phyloP scores from a whole-genome alignment of 2,329 filamentous ascomycete genomes.

The Escovopsis sp. region DNA sequence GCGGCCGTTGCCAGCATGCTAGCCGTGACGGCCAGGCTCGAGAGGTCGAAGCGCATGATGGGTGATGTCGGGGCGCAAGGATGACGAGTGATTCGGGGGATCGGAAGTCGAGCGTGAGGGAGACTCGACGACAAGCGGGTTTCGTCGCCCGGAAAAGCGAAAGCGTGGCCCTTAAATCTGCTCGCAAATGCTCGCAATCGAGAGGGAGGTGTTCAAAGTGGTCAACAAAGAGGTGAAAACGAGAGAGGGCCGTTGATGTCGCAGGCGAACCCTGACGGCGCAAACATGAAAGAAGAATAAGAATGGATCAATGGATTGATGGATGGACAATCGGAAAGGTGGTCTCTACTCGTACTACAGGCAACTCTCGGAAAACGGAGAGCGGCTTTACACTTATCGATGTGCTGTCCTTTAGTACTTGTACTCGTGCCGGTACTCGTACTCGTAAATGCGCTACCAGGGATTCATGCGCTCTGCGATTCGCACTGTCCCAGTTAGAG shows the following conservation, averaged over 20 bases:
- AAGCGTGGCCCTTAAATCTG: too few relatives aligned
- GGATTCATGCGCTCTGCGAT: too few relatives aligned
- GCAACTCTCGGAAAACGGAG: not conserved
- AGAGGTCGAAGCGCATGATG: conserved; percentile 39
- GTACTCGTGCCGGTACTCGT: too few relatives aligned
- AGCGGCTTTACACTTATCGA: not conserved
- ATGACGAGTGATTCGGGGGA: not conserved
- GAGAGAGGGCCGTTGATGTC: too few relatives aligned
- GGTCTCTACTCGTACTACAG: not conserved
- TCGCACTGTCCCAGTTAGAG: too few relatives aligned
- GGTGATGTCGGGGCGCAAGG: not conserved
- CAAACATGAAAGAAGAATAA: not conserved
- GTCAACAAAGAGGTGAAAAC: not conserved
- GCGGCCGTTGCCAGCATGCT: conserved; percentile 35
- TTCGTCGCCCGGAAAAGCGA: too few relatives aligned
- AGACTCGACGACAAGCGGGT: too few relatives aligned
- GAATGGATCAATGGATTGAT: not conserved
- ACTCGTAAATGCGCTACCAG: too few relatives aligned
- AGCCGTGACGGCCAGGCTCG: conserved; percentile 38
- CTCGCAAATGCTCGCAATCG: too few relatives aligned
- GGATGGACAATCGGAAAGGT: not conserved
- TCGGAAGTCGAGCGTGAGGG: too few relatives aligned
- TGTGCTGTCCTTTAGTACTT: not conserved
- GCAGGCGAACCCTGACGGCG: too few relatives aligned
- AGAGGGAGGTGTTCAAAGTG: not conserved